phyloP scores from a whole-genome alignment of 2,329 filamentous ascomycete genomes.

The Chrysosphaeria jannelii region DNA sequence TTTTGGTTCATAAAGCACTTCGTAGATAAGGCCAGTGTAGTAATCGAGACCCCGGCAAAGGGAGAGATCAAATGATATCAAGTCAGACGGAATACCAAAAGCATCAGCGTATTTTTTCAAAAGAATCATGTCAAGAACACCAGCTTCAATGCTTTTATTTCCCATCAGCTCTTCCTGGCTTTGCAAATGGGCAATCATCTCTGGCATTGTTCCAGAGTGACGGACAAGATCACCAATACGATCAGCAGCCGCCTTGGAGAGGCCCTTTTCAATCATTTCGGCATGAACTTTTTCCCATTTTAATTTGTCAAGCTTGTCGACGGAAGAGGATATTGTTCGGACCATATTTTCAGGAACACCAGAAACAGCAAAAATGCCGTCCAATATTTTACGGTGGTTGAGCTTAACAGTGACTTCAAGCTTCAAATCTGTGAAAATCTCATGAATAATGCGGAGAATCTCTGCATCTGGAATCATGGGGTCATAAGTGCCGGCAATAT shows the following conservation, averaged over 20 bases:
- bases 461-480: constrained; percentile 82
- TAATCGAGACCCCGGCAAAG: constrained; percentile 38
- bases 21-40: constrained; percentile 59
- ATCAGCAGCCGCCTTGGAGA: constrained; percentile 49
- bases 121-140: constrained; percentile 50
- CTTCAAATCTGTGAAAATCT: constrained; percentile 54
- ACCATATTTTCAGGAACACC: constrained; percentile 72
- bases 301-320: constrained; percentile 83
- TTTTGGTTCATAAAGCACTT: constrained; percentile 19
- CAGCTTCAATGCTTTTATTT: constrained; percentile 49
- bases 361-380: constrained; percentile 73
- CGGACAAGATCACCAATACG: constrained; percentile 59
- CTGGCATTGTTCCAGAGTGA: constrained; percentile 7
- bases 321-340: constrained; percentile 65
- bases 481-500: constrained; percentile 71
- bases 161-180: constrained; percentile 34
- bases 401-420: constrained; percentile 59
- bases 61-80: constrained; percentile 67
- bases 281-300: constrained; percentile 72
- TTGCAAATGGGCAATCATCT: constrained; percentile 44
- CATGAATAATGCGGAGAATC: constrained; percentile 53
- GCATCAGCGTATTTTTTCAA: constrained; percentile 60
- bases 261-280: constrained; percentile 82
- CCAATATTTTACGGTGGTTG: constrained; percentile 82
- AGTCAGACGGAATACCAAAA: constrained; percentile 33